Percentiles rank a stretch among this genome's conserved stretches.
Evolutionary conservation across 2,329 filamentous ascomycete species (phyloP).

Genomic region (Hymenoscyphus infarciens): DNA sequence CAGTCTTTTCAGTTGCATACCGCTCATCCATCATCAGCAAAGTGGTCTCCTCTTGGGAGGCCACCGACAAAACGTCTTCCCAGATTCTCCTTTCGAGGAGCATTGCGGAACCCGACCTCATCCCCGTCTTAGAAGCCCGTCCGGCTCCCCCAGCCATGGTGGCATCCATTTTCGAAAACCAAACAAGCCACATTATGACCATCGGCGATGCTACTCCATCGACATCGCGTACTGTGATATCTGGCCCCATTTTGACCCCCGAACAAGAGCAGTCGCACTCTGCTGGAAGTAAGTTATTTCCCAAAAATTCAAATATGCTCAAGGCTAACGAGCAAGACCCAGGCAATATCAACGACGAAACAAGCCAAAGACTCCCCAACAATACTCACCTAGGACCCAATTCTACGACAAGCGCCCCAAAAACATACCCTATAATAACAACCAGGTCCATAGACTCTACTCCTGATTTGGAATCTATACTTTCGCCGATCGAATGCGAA

Average conservation of each 20-base stretch:
- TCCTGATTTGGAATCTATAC: not conserved
- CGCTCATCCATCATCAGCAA: slow-evolving; percentile 25
- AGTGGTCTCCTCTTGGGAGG: slow-evolving; percentile 24
- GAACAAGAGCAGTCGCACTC: not conserved
- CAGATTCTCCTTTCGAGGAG: slow-evolving; percentile 45
- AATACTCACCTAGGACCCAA: not conserved
- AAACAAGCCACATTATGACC: slow-evolving; percentile 30
- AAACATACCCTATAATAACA: not conserved
- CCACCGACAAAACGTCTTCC: slow-evolving; percentile 42
- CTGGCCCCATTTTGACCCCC: not conserved
- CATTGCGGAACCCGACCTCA: slow-evolving; percentile 39
- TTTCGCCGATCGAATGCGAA: not conserved
- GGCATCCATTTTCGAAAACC: slow-evolving; percentile 31
- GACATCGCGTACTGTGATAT: not conserved
- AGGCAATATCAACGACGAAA: not conserved
- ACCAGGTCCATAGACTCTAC: not conserved
- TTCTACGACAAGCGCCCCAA: not conserved
- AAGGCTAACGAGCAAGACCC: not conserved
- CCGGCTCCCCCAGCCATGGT: slow-evolving; percentile 17
- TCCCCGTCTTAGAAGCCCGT: slow-evolving; percentile 17
- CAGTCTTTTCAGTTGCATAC: slow-evolving; percentile 22
- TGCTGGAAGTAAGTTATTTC: not conserved
- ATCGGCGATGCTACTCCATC: slow-evolving; percentile 23
- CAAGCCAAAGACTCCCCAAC: not conserved
- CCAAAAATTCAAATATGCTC: not conserved